These are phyloP conservation scores for Synchytrium microbalum DNA, from an alignment of 371 early-diverging fungal genomes.

Conservation along the genomic window DNA sequence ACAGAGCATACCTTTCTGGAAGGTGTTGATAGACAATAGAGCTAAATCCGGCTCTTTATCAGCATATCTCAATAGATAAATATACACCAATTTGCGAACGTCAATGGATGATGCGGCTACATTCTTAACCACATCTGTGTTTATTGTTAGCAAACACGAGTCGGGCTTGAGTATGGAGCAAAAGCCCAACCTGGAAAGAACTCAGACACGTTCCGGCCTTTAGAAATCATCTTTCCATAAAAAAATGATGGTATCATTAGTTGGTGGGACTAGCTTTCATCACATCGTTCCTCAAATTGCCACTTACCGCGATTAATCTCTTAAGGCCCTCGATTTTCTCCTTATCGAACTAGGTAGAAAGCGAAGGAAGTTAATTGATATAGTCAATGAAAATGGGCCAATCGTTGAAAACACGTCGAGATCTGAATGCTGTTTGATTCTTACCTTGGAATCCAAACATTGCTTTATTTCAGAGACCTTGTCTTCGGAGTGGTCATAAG, in stretches of 20 bases:
- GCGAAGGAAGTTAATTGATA: not conserved
- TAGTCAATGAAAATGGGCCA: not conserved
- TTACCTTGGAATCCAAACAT: slow-evolving; percentile 64
- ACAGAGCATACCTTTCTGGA: slow-evolving; percentile 58
- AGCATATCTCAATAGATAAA: slow-evolving; percentile 86
- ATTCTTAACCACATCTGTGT: slow-evolving; percentile 83
- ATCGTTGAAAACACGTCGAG: no score
- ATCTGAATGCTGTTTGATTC: no score
- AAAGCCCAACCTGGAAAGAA: slow-evolving; percentile 63
- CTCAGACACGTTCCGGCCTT: slow-evolving; percentile 85
- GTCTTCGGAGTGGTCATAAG: slow-evolving; percentile 81
- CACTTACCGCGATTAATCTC: slow-evolving; percentile 74
- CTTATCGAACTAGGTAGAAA: slow-evolving; percentile 53
- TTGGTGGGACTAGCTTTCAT: not conserved
- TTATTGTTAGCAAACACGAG: not conserved
- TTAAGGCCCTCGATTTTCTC: slow-evolving; percentile 88
- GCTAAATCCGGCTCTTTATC: slow-evolving; percentile 92
- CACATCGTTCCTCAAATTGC: not conserved
- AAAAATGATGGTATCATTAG: not conserved
- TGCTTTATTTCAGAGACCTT: slow-evolving; percentile 67
- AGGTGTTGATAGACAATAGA: slow-evolving; percentile 89
- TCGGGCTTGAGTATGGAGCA: not conserved
- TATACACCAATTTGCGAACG: slow-evolving; percentile 89
- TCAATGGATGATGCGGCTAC: slow-evolving; percentile 85
- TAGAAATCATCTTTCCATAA: slow-evolving; percentile 67